These are phyloP conservation scores for Pythium rhizo-oryzae DNA, from an alignment of 352 stramenopile genomes.

Conservation along the genomic window DNA sequence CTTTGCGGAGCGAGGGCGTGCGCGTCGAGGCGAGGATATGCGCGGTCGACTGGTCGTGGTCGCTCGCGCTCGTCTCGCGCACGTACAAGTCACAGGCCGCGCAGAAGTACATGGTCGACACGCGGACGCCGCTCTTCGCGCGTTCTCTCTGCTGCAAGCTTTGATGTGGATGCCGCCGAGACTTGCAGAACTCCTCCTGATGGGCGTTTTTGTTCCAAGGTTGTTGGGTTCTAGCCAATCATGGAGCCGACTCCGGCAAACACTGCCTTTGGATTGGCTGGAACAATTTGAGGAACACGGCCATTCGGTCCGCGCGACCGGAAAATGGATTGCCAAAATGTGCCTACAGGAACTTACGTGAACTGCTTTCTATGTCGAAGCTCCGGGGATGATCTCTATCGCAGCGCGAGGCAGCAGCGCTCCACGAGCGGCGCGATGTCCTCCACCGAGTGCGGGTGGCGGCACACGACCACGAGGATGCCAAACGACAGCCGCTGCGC, in stretches of 20 bases:
- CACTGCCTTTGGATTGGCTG: constrained; percentile 14
- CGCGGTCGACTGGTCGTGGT: constrained; percentile 58
- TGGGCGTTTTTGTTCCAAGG: background rate
- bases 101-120: constrained; percentile 58
- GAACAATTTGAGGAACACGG: constrained; percentile 7
- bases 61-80: constrained; percentile 45
- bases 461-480: constrained; percentile 49
- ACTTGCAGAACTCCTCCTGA: background rate
- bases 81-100: constrained; percentile 65
- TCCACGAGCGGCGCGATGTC: constrained; percentile 40
- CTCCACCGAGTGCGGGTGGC: constrained; percentile 38
- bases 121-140: background rate
- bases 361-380: too few species aligned
- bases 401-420: constrained; percentile 34
- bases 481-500: constrained; percentile 57
- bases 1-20: constrained; percentile 51
- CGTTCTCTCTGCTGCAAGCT: background rate
- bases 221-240: constrained; percentile 12
- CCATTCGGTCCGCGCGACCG: background rate
- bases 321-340: background rate
- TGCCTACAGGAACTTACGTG: background rate
- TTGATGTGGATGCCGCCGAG: background rate
- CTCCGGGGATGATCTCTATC: constrained; percentile 18
- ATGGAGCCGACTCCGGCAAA: background rate
- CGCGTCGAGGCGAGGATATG: constrained; percentile 53